Percentiles rank a stretch among this genome's conserved stretches.
Evolutionary conservation across 2,329 filamentous ascomycete genomes (phyloP).

Genomic region (Talaromyces piceae): DNA sequence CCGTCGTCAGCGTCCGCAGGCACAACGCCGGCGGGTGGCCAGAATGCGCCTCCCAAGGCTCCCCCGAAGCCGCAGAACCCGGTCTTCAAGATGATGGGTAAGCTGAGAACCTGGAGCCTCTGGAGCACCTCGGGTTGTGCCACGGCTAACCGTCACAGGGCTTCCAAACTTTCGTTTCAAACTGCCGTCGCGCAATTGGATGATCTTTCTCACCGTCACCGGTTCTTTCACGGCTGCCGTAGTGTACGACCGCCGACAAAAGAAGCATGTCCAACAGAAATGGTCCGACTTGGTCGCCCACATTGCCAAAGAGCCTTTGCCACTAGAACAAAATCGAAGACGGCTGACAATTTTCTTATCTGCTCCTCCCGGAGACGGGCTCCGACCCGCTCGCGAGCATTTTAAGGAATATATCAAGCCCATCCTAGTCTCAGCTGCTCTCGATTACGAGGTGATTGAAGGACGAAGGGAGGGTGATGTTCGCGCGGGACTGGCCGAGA

Average conservation of each 20-base stretch:
- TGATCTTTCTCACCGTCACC: conserved; percentile 82
- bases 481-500: conserved; percentile 76
- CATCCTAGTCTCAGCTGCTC: conserved; percentile 74
- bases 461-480: conserved; percentile 90
- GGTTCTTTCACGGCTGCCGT: conserved; percentile 71
- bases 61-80: conserved; percentile 17
- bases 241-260: conserved; percentile 88
- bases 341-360: conserved; percentile 80
- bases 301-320: conserved; percentile 68
- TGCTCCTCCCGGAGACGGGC: conserved; percentile 76
- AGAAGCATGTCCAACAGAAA: conserved; percentile 73
- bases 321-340: conserved; percentile 65
- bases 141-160: conserved; percentile 42
- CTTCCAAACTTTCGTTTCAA: conserved; percentile 74
- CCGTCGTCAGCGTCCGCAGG: conserved; percentile 22
- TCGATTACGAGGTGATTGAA: conserved; percentile 96
- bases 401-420: conserved; percentile 96
- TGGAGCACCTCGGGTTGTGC: background rate
- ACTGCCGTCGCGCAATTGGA: conserved; percentile 93
- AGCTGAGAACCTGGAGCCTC: background rate
- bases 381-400: conserved; percentile 82
- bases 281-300: conserved; percentile 83
- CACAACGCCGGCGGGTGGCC: conserved; percentile 22
- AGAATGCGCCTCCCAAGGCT: conserved; percentile 15
- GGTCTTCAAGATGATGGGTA: conserved; percentile 19